A percentile compares a stretch with the other conserved stretches of the same genome.
Conservation (phyloP, 1,284 basidiomycete genomes). For the Inonotus hispidus region DNA sequence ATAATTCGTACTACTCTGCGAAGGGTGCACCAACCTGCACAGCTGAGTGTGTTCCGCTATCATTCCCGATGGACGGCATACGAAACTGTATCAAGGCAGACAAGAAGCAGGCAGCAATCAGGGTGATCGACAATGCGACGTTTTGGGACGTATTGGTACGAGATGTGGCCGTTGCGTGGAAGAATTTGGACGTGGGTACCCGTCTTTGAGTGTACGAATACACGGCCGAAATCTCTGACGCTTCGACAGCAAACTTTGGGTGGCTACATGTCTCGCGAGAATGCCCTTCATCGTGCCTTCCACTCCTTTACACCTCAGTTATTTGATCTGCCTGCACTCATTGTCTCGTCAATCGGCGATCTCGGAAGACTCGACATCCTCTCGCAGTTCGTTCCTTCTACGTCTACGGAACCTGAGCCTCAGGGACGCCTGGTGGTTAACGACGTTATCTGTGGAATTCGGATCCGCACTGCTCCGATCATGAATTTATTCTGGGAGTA, state of each 20-base stretch:
- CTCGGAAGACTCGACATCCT: conserved; percentile 15
- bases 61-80: conserved; percentile 7
- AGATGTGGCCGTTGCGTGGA: conserved; percentile 17
- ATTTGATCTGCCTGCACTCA: conserved; percentile 8
- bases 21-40: conserved; percentile 11
- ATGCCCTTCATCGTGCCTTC: not conserved
- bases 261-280: conserved; percentile 1
- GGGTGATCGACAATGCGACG: conserved; percentile 1
- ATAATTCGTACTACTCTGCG: conserved; percentile 8
- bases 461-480: conserved; percentile 14
- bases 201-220: not conserved
- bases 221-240: no score
- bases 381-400: not conserved
- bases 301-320: conserved; percentile 6
- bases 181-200: conserved; percentile 15
- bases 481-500: conserved; percentile 19
- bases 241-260: conserved; percentile 3
- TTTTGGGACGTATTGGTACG: conserved; percentile 19
- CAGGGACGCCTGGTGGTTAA: conserved; percentile 15
- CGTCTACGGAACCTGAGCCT: not conserved
- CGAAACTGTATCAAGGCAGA: conserved; percentile 5
- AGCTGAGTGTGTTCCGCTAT: conserved; percentile 18
- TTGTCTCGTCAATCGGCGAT: conserved; percentile 20
- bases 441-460: conserved; percentile 17
- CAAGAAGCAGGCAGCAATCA: not conserved